Base-by-base conservation (phyloP, 1,139 yeast species). In the Magnusiomyces paraingens region DNA sequence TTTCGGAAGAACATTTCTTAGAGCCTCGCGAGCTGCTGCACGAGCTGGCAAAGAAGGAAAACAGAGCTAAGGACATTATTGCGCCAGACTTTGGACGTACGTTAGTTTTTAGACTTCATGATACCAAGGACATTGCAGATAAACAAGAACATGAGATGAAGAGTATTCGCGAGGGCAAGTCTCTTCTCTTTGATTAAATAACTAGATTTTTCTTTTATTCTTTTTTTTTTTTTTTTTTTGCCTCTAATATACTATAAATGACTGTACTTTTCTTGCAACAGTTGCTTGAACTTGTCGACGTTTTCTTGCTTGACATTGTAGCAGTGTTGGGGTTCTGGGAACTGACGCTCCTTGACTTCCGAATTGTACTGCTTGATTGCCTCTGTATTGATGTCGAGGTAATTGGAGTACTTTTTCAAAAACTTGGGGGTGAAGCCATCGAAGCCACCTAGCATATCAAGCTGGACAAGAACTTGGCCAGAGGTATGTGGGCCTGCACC, bases 401-500 rank as follows among this genome's bases (percentile, higher is more conserved):
- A 72, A 60, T 81, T 70, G 43, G 77, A 75, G 66, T 87, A 91
- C 60, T 75, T 75, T 64, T 88, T 86, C 38, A 89, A 91, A 70
- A 93, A 91, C 66, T 85, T 86, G 1, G 96, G 90, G 17, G 70
- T 64, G 48, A 74, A 78, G 1, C 72, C 71, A 21, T 83, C 82
- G 51, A 80, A 78, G 22, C 75, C 77, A 0, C 96, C 96, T 45
- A 93, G 73, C 72, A 87, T 66, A 66, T 93, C 99, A 1, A 90
- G 80, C 66, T 86, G 83, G 0, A 93, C 99, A 50, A 93, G 75
- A 1, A 93, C 96, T 67, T 93, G 98, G 0, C 96, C 98, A 39
- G 89, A 82, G 15, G 93, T 84, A 12, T 71, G 71, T 18, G 84
- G 82, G 0, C 99, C 98, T 0, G 98, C 97, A 5, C 99, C 99